phyloP scores from a whole-genome alignment of 2,329 filamentous ascomycete species.

The Sporothrix inflata region DNA sequence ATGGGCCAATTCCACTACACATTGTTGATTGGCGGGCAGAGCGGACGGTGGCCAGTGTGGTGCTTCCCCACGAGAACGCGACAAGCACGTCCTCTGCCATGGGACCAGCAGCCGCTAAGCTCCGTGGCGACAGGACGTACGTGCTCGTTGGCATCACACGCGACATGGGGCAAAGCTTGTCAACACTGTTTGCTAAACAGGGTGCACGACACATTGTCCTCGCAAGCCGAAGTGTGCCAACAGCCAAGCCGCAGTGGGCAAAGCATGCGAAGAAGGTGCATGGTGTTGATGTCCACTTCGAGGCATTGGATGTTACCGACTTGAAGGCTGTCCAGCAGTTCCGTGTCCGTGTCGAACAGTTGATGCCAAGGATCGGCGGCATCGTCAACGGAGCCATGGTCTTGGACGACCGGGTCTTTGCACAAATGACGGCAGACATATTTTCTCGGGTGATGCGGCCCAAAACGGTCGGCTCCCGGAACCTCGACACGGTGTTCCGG shows the following conservation, averaged over 20 bases:
- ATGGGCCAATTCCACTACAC: slow-evolving; percentile 32
- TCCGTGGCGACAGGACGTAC: slow-evolving; percentile 45
- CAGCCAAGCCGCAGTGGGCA: slow-evolving; percentile 40
- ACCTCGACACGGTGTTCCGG: slow-evolving; percentile 45
- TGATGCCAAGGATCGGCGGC: slow-evolving; percentile 43
- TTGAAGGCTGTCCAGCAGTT: slow-evolving; percentile 39
- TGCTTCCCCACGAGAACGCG: slow-evolving; percentile 30
- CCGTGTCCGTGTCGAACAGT: slow-evolving; percentile 33
- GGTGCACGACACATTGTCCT: slow-evolving; percentile 47
- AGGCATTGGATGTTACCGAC: slow-evolving; percentile 39
- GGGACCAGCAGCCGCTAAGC: slow-evolving; percentile 26
- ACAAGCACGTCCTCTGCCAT: background rate
- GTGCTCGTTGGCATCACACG: slow-evolving; percentile 47
- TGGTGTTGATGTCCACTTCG: slow-evolving; percentile 36
- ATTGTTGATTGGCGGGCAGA: slow-evolving; percentile 48
- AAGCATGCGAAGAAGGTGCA: slow-evolving; percentile 38
- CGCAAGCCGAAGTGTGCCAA: slow-evolving; percentile 45
- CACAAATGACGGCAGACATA: slow-evolving; percentile 45
- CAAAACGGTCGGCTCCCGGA: slow-evolving; percentile 47
- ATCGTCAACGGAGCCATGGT: slow-evolving; percentile 52
- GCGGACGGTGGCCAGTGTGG: slow-evolving; percentile 36
- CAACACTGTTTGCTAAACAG: slow-evolving; percentile 43
- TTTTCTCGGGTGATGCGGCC: slow-evolving; percentile 46
- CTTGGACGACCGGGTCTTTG: slow-evolving; percentile 48
- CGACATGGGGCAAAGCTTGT: slow-evolving; percentile 51